Base-by-base conservation (phyloP, 306 rosid species). In the Dryas alaskensis region DNA sequence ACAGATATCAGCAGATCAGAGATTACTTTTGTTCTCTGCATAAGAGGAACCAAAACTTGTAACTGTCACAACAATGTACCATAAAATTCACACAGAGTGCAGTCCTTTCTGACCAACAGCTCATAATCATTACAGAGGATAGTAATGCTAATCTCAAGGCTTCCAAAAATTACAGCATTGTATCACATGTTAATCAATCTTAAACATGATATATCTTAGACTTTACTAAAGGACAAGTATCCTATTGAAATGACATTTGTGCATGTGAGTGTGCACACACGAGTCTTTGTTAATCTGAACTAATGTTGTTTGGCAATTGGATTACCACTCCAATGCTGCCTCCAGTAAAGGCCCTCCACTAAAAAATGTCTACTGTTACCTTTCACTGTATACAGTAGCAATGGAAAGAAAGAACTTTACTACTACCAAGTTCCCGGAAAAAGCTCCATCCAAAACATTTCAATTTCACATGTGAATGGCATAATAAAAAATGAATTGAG, bases 1-100 rank as follows among this genome's bases (percentile, higher is more conserved):
- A 95, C 92, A 67, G 98, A 89, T 83, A 95, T 95, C 87, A 95
- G 83, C 83, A 95, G 83, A 87, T 92, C 98, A 25, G 99, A 95
- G 79, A 95, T 85, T 65, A 89, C 85, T 82, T 90, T 95, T 19
- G 87, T 88, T 87, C 98, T 87, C 99, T 95, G 93, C 95, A 86
- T 67, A 54, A 82, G 72, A 70, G 69, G 69, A 66, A 11, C 46
- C 74, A 66, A 44, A 72, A 67, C 55, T 45, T 72, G 60, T 49
- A 42, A 63, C 37, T 14, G 76, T 5, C 58, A 72, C 13, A 78
- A 60, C 65, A 46, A 61, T 57, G 58, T 63, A 54, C 61, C 55
- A 25, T 17, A 44, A 49, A 59, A 17, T 57, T 66, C 45, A 57
- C 19, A 49, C 14, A 44, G 68, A 12, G 66, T 52, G 9, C 40